phyloP scores from a whole-genome alignment of 2,329 filamentous ascomycete species.

The Elsinoe ampelina region DNA sequence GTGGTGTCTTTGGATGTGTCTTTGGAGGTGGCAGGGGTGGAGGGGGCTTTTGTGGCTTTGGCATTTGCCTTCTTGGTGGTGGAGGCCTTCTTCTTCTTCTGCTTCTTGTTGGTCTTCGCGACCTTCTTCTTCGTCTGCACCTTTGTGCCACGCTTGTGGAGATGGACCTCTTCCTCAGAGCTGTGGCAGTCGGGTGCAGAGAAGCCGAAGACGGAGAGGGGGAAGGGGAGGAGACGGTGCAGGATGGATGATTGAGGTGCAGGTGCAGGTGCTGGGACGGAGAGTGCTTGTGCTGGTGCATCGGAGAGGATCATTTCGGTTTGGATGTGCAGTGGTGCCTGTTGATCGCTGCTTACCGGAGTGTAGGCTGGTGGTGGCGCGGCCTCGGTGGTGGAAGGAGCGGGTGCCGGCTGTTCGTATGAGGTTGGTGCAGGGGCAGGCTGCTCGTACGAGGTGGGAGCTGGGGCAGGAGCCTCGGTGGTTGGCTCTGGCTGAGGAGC shows the following conservation, averaged over 20 bases:
- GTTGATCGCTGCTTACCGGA: conserved; percentile 2
- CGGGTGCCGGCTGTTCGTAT: conserved; percentile 9
- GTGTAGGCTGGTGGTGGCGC: background rate
- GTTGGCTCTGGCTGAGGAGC: conserved; percentile 12
- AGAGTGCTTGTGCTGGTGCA: background rate
- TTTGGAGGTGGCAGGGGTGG: background rate
- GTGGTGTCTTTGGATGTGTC: conserved; percentile 12
- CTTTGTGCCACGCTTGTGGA: conserved; percentile 9
- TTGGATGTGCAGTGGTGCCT: conserved; percentile 7
- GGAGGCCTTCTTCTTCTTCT: conserved; percentile 11
- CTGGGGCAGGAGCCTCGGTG: conserved; percentile 15
- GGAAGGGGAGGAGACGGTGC: conserved; percentile 42
- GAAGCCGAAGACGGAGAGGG: conserved; percentile 33
- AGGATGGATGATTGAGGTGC: conserved; percentile 16
- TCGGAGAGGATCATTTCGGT: background rate
- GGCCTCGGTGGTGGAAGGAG: background rate
- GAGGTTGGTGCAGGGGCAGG: conserved; percentile 15
- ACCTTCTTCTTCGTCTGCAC: conserved; percentile 10
- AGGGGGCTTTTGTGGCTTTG: conserved; percentile 6
- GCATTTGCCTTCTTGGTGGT: conserved; percentile 12
- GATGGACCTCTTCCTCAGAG: background rate
- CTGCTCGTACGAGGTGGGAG: conserved; percentile 16
- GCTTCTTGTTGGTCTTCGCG: conserved; percentile 1
- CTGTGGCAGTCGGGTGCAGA: background rate
- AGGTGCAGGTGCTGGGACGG: background rate